Conservation (phyloP, 805 yeast genomes). For the Candida cerambycidarum region DNA sequence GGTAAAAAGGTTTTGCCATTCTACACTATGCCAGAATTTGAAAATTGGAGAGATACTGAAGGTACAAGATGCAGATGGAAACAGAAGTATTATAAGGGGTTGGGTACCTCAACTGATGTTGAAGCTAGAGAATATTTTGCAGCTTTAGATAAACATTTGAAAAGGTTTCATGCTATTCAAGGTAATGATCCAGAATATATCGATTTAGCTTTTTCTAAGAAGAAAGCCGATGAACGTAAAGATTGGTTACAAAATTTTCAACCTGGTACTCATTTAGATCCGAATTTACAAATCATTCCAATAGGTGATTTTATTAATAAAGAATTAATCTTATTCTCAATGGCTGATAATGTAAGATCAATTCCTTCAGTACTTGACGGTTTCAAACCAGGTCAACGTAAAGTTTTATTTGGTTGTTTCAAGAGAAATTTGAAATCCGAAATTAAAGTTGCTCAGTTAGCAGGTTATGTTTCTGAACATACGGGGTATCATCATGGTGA, state of each 20-base stretch:
- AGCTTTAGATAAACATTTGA: slow-evolving; percentile 80
- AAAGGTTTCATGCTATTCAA: slow-evolving; percentile 77
- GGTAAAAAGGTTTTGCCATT: slow-evolving; percentile 64
- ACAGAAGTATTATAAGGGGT: slow-evolving; percentile 95
- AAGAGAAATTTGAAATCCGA: slow-evolving; percentile 74
- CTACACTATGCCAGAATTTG: slow-evolving; percentile 95
- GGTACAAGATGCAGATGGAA: slow-evolving; percentile 77
- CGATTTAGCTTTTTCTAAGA: slow-evolving; percentile 92
- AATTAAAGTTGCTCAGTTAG: slow-evolving; percentile 86
- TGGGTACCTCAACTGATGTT: slow-evolving; percentile 86
- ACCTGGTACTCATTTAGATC: slow-evolving; percentile 92
- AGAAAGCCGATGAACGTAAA: slow-evolving; percentile 94
- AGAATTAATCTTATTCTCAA: slow-evolving; percentile 88
- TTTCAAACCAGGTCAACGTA: slow-evolving; percentile 95
- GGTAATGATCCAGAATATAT: slow-evolving; percentile 74
- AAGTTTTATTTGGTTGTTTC: slow-evolving; percentile 85
- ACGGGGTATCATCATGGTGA: slow-evolving; percentile 98
- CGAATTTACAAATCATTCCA: slow-evolving; percentile 72
- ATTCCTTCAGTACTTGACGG: slow-evolving; percentile 95
- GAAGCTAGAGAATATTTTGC: slow-evolving; percentile 90
- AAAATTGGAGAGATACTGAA: slow-evolving; percentile 84
- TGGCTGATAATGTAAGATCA: slow-evolving; percentile 95
- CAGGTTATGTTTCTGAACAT: slow-evolving; percentile 83
- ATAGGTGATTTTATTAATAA: slow-evolving; percentile 93
- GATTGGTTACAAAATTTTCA: slow-evolving; percentile 91